Base-by-base conservation (phyloP, 2,329 filamentous ascomycete genomes). In the Colletotrichum ledebouriae region DNA sequence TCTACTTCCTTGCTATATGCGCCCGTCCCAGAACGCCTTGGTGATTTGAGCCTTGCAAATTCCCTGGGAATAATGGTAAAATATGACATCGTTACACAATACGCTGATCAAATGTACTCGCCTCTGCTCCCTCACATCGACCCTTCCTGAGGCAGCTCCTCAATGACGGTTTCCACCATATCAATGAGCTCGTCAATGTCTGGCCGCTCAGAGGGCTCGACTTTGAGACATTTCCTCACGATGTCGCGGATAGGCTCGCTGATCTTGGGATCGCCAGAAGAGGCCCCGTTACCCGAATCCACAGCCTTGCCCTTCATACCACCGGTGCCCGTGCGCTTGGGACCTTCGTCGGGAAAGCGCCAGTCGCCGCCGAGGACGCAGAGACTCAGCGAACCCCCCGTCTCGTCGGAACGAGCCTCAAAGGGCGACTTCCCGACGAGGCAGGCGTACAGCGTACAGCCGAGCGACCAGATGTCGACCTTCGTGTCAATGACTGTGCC, bases 391-490 rank as follows among this genome's bases (percentile, higher is more conserved):
- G 92, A 96, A 50, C 96, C 96, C 72, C 96, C 96, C 0, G 96
- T 98, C 83, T 99, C 95, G 78, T 99, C 96, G 72, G 91, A 95
- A 70, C 96, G 91, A 77, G 94, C 93, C 83, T 99, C 96, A 75
- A 99, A 99, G 2, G 96, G 96, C 13, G 93, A 97, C 80, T 99
- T 98, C 72, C 96, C 96, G 33, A 98, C 94, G 10, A 99, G 86
- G 76, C 96, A 98, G 42, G 96, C 96, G 80, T 97, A 99, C 50
- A 99, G 85, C n/a, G 96, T 98, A 84, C 96, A 98, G 59, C 96
- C 96, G 22, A 99, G 83, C 15, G 93, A 97, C 96, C 96, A 99
- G 72, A 99, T 97, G 79, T 99, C 96, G 46, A 97, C 94, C 78
- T 98, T 98, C 12, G 94, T 97, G 80, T 98, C 96, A 76, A 99